A percentile compares a stretch with the other conserved stretches of the same genome.
These are phyloP conservation scores for Leucogyrophana mollusca DNA, from an alignment of 768 basidiomycete genomes.

Conservation along the genomic window DNA sequence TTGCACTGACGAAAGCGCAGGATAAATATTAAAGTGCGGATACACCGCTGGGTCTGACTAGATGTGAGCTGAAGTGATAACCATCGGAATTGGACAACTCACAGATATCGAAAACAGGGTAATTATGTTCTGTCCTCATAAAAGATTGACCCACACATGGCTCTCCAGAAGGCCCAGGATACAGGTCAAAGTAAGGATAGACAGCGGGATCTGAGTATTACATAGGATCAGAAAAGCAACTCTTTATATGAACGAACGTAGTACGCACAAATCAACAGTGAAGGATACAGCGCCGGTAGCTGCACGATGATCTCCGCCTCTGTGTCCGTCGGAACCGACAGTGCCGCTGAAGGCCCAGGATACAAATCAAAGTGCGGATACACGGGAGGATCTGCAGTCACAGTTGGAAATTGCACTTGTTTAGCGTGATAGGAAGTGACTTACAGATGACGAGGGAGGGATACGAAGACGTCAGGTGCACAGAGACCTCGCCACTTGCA, in stretches of 20 bases:
- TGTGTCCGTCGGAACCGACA: too few relatives aligned
- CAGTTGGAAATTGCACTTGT: slow-evolving; percentile 1
- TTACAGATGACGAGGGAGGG: slow-evolving; percentile 7
- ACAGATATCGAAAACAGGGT: slow-evolving; percentile 16
- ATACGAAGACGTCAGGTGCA: not conserved
- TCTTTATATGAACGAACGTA: too few relatives aligned
- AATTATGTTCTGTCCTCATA: slow-evolving; percentile 6
- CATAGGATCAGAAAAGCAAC: too few relatives aligned
- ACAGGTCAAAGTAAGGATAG: slow-evolving; percentile 27
- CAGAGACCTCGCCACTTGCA: too few relatives aligned
- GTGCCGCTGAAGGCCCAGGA: slow-evolving; percentile 8
- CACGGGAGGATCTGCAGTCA: slow-evolving; percentile 36
- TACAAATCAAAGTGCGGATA: slow-evolving; percentile 32
- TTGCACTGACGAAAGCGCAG: not conserved
- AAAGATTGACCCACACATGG: not conserved
- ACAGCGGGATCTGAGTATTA: slow-evolving; percentile 5
- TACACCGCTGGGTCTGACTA: slow-evolving; percentile 13
- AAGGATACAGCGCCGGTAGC: too few relatives aligned
- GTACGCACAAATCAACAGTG: too few relatives aligned
- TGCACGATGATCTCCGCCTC: too few relatives aligned
- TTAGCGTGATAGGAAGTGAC: not conserved
- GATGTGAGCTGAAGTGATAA: slow-evolving; percentile 9
- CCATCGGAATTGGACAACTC: slow-evolving; percentile 14
- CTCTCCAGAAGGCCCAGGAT: slow-evolving; percentile 8
- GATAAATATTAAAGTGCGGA: slow-evolving; percentile 24